Conservation (phyloP, 306 rosid species). For the Arachis hypogaea region DNA sequence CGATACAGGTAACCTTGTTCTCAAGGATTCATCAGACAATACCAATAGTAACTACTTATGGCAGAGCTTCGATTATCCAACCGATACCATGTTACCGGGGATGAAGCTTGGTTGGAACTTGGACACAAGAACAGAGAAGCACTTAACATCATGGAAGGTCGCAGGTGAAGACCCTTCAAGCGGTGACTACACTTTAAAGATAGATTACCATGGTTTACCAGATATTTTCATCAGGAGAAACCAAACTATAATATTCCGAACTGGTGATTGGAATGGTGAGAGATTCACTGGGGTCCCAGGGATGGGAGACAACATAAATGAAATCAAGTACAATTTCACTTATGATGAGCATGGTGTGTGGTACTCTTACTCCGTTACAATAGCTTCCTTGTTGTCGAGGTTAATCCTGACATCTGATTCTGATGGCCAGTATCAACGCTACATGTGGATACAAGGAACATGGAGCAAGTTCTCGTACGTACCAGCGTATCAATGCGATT, state of each 20-base stretch:
- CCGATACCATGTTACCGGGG: slow-evolving; percentile 55
- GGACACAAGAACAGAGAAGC: slow-evolving; percentile 32
- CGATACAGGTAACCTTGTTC: slow-evolving; percentile 55
- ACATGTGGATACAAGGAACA: slow-evolving; percentile 34
- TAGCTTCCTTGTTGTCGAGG: too few species aligned
- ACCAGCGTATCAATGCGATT: slow-evolving; percentile 44
- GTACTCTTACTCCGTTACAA: too few species aligned
- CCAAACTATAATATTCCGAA: slow-evolving; percentile 35
- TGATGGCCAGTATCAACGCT: slow-evolving; percentile 40
- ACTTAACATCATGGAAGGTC: slow-evolving; percentile 54
- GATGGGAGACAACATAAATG: background rate
- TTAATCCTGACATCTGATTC: slow-evolving; percentile 12
- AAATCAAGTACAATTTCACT: too few species aligned
- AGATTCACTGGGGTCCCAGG: slow-evolving; percentile 57
- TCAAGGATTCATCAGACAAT: slow-evolving; percentile 39
- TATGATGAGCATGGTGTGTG: slow-evolving; percentile 36
- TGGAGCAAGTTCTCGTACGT: slow-evolving; percentile 59
- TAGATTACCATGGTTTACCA: slow-evolving; percentile 53
- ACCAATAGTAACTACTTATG: slow-evolving; percentile 38
- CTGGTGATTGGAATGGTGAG: slow-evolving; percentile 68
- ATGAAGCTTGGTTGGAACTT: slow-evolving; percentile 68
- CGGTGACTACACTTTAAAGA: slow-evolving; percentile 43
- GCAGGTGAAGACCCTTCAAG: slow-evolving; percentile 44
- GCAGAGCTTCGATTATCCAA: slow-evolving; percentile 70
- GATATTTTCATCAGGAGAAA: slow-evolving; percentile 51